Base-by-base conservation (phyloP, 768 basidiomycete genomes). In the Pholiota molesta region DNA sequence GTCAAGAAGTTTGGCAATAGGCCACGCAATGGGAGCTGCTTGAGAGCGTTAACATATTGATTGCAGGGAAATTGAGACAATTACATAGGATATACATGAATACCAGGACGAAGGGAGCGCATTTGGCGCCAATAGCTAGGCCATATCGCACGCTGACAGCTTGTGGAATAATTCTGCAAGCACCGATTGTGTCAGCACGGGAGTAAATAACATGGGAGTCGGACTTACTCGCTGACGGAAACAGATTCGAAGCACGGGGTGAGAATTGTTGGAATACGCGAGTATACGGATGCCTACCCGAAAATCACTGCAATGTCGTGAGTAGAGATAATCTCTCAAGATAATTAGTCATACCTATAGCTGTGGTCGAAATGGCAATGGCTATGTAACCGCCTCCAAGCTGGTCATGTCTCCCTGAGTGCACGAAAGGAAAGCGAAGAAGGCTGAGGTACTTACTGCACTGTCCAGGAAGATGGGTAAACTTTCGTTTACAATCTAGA, bases 1-100 rank as follows among this genome's bases (percentile, higher is more conserved):
- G 72, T 98, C 97, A n/a, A 99, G 87, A 0, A 98, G 75, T 66
- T 88, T 88, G 11, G 91, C 90, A 59, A 88, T 89, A 3, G 92
- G 92, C 72, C 82, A 95, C 0, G 94, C 93, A 57, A 96, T 79
- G 2, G 94, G 94, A 7, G 89, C 86, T 89, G 13, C 4, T 21
- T 19, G 47, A 19, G 23, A 21, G 23, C 4, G 23, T 49, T 14
- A 49, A 14, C 14, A 49, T 49, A 5, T 13, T 49, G 7, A 49
- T 26, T 13, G 23, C 21, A 26, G 10, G 19, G 21, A 26, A 9
- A 26, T 49, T 23, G 6, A 23, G 23, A 21, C 4, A n/a, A 8
- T 3, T 62, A 81, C 82, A 72, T 26, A 83, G 77, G 31, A 91
- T 68, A 69, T 85, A 89, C 91, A 95, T 94, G 64, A 94, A 75